Evolutionary conservation across 805 yeast species (phyloP).

Genomic region (Middelhovenomyces tepae): DNA sequence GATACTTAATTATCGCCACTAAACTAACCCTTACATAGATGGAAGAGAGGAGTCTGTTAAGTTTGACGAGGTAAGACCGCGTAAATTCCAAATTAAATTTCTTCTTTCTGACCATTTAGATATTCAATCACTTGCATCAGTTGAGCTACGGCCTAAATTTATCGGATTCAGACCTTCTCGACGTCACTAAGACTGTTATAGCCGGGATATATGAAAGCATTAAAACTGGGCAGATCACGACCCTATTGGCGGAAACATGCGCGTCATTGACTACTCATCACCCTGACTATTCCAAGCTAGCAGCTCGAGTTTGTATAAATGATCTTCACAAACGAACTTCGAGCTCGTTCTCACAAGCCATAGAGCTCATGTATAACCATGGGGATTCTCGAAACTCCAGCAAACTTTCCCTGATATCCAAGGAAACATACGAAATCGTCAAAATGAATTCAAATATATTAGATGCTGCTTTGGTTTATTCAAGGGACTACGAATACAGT

Average conservation of each 20-base stretch:
- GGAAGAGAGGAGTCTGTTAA: conserved; percentile 92
- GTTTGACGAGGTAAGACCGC: conserved; percentile 68
- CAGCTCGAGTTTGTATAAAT: conserved; percentile 92
- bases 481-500: conserved; percentile 68
- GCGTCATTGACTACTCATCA: conserved; percentile 96
- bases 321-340: conserved; percentile 92
- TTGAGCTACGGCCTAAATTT: conserved; percentile 80
- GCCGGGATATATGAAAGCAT: conserved; percentile 97
- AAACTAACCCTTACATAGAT: conserved; percentile 36
- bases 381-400: conserved; percentile 73
- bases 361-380: conserved; percentile 63
- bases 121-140: background rate
- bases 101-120: background rate
- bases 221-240: conserved; percentile 78
- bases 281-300: conserved; percentile 90
- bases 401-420: conserved; percentile 58
- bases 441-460: conserved; percentile 53
- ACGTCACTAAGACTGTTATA: conserved; percentile 90
- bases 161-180: conserved; percentile 85
- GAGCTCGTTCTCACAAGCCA: conserved; percentile 71
- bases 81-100: too few species aligned
- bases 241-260: conserved; percentile 90
- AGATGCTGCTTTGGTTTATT: conserved; percentile 63
- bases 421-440: conserved; percentile 56
- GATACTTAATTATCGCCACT: background rate